A percentile compares a stretch with the other conserved stretches of the same genome.
Conservation (phyloP, 805 yeast genomes). For the Saturnispora kantuleensis region DNA sequence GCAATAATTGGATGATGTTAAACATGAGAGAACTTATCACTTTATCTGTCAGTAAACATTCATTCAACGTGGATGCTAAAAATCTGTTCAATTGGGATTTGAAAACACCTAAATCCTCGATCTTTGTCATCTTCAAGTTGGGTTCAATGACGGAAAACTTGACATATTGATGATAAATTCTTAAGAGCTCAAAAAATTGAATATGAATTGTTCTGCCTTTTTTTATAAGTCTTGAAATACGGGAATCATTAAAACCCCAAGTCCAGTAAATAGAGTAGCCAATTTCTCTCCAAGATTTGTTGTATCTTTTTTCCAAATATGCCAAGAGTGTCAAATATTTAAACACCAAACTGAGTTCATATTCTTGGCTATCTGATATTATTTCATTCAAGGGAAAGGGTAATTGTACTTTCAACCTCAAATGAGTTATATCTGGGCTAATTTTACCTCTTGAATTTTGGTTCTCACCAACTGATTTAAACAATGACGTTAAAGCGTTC, state of each 20-base stretch:
- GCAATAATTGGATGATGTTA: not conserved
- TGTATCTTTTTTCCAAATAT: conserved; percentile 49
- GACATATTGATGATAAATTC: conserved; percentile 45
- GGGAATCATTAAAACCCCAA: conserved; percentile 32
- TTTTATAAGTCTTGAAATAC: conserved; percentile 43
- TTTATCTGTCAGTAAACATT: conserved; percentile 56
- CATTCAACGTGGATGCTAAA: conserved; percentile 53
- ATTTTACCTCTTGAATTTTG: conserved; percentile 5
- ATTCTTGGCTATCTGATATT: conserved; percentile 55
- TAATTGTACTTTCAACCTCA: conserved; percentile 48
- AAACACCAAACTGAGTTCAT: conserved; percentile 72
- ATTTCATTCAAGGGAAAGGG: conserved; percentile 86
- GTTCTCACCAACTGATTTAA: conserved; percentile 29
- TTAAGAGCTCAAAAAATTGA: conserved; percentile 47
- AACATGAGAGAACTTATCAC: conserved; percentile 10
- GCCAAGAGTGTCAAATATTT: conserved; percentile 60
- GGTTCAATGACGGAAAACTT: conserved; percentile 22
- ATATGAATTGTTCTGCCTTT: conserved; percentile 46
- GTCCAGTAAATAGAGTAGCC: conserved; percentile 60
- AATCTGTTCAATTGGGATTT: conserved; percentile 41
- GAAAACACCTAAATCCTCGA: conserved; percentile 31
- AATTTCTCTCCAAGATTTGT: conserved; percentile 64
- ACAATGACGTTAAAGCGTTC: conserved; percentile 33
- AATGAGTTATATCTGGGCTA: conserved; percentile 31
- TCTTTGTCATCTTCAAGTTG: conserved; percentile 10